Percentiles rank a stretch among this genome's conserved stretches.
Evolutionary conservation across 495 filamentous ascomycete genomes (phyloP).

Genomic region (Talaromyces liani): DNA sequence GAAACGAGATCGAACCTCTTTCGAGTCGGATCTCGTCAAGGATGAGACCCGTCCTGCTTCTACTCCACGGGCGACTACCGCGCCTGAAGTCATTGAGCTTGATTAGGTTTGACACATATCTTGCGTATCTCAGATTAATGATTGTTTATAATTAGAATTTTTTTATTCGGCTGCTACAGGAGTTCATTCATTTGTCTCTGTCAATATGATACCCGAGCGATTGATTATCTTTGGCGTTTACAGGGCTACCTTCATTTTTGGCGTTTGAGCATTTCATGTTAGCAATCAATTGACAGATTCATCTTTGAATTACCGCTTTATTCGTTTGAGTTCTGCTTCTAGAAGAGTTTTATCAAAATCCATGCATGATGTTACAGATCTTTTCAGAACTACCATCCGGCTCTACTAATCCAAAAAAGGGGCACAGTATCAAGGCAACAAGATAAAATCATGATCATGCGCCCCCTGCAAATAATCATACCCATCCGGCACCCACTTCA

Average conservation of each 20-base stretch:
- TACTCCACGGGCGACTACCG: constrained; percentile 5
- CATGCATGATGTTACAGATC: not conserved
- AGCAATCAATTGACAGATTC: not conserved
- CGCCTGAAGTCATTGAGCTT: constrained; percentile 24
- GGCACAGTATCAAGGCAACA: constrained; percentile 7
- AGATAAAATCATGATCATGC: constrained; percentile 23
- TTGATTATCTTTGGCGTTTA: not conserved
- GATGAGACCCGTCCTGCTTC: not conserved
- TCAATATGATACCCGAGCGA: constrained; percentile 7
- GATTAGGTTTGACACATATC: constrained; percentile 15
- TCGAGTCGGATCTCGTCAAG: constrained; percentile 7
- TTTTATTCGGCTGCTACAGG: not conserved
- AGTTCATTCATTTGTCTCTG: not conserved
- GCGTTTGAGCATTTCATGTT: not conserved
- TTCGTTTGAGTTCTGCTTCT: not conserved
- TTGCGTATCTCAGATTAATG: not conserved
- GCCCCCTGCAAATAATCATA: constrained; percentile 22
- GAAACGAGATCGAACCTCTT: constrained; percentile 6
- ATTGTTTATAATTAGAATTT: not conserved
- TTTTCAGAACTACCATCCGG: not conserved
- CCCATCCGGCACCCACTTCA: constrained; percentile 20
- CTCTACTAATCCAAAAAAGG: not conserved
- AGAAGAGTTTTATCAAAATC: not conserved
- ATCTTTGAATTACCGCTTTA: not conserved
- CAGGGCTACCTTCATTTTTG: not conserved